Evolutionary conservation across 2,329 filamentous ascomycete species (phyloP).

Genomic region (Ciborinia camelliae): DNA sequence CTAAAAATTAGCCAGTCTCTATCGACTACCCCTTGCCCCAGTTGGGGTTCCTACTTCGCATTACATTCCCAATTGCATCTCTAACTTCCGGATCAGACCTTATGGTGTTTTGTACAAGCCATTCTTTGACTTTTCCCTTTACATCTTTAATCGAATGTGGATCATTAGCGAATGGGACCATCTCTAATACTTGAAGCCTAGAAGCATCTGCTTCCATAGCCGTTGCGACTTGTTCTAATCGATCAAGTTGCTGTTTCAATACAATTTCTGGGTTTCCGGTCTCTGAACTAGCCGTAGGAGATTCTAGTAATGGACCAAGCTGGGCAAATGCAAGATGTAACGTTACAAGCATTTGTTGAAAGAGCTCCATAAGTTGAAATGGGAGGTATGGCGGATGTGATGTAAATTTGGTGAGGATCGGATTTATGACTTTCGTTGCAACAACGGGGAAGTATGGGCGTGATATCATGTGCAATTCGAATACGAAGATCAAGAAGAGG

Average conservation of each 20-base stretch:
- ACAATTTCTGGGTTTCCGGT: conserved; percentile 47
- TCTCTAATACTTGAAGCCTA: conserved; percentile 71
- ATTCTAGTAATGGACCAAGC: conserved; percentile 63
- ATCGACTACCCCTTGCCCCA: conserved; percentile 48
- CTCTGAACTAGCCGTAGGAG: conserved; percentile 31
- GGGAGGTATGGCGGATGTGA: conserved; percentile 66
- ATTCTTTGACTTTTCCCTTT: conserved; percentile 73
- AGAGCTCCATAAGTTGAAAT: conserved; percentile 76
- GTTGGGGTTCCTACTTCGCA: conserved; percentile 62
- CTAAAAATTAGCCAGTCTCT: conserved; percentile 14
- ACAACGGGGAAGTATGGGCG: conserved; percentile 50
- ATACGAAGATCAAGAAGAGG: conserved; percentile 50
- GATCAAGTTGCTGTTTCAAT: conserved; percentile 60
- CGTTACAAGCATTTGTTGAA: conserved; percentile 72
- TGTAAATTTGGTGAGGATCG: conserved; percentile 39
- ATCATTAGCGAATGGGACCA: conserved; percentile 78
- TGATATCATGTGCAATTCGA: conserved; percentile 56
- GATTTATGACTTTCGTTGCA: conserved; percentile 46
- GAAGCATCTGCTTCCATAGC: conserved; percentile 66
- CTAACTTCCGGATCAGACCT: conserved; percentile 76
- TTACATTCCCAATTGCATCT: conserved; percentile 67
- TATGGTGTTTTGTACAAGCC: conserved; percentile 83
- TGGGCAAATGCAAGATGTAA: conserved; percentile 81
- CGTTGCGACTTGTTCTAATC: conserved; percentile 58
- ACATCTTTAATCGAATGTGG: conserved; percentile 59